These are phyloP conservation scores for Eucalyptus paniculata DNA, from an alignment of 345 rosid genomes.

Conservation along the genomic window DNA sequence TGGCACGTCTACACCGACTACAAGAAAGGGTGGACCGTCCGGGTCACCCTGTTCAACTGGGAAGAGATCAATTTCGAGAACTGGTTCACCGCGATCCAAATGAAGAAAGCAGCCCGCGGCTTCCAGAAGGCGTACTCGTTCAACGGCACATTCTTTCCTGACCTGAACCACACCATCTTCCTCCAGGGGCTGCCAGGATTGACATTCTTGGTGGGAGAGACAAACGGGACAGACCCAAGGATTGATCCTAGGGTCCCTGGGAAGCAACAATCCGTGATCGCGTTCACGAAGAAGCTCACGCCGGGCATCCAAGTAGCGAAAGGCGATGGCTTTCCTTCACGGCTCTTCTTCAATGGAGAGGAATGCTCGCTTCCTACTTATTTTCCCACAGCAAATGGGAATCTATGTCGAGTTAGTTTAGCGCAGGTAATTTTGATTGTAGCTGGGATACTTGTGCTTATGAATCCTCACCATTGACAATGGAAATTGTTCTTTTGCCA, in stretches of 20 bases:
- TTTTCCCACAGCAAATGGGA: constrained; percentile 26
- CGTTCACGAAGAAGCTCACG: constrained; percentile 50
- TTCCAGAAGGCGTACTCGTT: constrained; percentile 74
- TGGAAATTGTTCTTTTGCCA: neutral
- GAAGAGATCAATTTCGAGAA: constrained; percentile 32
- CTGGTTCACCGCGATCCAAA: constrained; percentile 67
- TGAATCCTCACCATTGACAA: neutral
- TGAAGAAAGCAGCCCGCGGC: constrained; percentile 46
- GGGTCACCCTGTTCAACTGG: constrained; percentile 88
- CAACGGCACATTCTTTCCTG: constrained; percentile 49
- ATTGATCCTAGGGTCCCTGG: constrained; percentile 60
- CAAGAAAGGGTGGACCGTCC: constrained; percentile 68
- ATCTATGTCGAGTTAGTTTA: neutral
- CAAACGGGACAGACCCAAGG: constrained; percentile 31
- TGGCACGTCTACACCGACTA: constrained; percentile 80
- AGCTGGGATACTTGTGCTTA: neutral
- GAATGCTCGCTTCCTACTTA: constrained; percentile 71
- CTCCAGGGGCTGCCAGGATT: constrained; percentile 61
- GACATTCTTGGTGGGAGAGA: constrained; percentile 49
- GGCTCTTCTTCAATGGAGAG: constrained; percentile 75
- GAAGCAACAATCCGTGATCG: constrained; percentile 80
- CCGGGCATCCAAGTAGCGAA: constrained; percentile 19
- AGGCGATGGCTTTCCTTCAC: constrained; percentile 76
- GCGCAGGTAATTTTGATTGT: neutral
- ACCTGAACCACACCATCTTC: constrained; percentile 40